Evolutionary conservation across 225 moss, liverwort and hornwort species (phyloP).

Genomic region (Marchantia paleacea): DNA sequence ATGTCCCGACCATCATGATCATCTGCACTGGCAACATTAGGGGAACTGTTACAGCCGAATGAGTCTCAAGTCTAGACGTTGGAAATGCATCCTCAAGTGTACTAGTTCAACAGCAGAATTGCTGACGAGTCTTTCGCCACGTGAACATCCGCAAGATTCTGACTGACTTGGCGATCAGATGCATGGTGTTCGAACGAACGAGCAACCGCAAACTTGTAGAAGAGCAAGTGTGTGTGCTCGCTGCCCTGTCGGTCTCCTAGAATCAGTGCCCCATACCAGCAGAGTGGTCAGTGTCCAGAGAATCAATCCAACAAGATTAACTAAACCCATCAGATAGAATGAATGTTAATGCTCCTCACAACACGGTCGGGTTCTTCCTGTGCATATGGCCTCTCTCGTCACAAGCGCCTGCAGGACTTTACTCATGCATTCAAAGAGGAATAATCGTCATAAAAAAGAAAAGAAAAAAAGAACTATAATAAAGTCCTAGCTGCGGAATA

Average conservation of each 20-base stretch:
- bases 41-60: background rate
- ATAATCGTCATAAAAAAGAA: background rate
- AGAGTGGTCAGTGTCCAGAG: background rate
- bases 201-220: background rate
- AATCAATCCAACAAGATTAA: slow-evolving; percentile 5
- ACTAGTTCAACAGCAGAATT: background rate
- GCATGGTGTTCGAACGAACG: background rate
- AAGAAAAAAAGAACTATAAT: too few species aligned
- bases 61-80: background rate
- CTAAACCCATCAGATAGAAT: background rate
- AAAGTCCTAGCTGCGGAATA: background rate
- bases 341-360: background rate
- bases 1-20: background rate
- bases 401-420: background rate
- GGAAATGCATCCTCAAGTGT: too few species aligned
- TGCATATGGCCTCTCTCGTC: background rate
- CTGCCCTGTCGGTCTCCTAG: background rate
- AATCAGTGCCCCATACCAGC: background rate
- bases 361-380: background rate
- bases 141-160: slow-evolving; percentile 8
- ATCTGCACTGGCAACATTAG: background rate
- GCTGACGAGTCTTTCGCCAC: slow-evolving; percentile 16
- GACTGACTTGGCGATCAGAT: background rate
- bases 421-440: background rate
- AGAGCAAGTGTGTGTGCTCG: background rate